A percentile compares a stretch with the other conserved stretches of the same genome.
Evolutionary conservation across 768 basidiomycete species (phyloP).

Genomic region (Pisolithus sp.): DNA sequence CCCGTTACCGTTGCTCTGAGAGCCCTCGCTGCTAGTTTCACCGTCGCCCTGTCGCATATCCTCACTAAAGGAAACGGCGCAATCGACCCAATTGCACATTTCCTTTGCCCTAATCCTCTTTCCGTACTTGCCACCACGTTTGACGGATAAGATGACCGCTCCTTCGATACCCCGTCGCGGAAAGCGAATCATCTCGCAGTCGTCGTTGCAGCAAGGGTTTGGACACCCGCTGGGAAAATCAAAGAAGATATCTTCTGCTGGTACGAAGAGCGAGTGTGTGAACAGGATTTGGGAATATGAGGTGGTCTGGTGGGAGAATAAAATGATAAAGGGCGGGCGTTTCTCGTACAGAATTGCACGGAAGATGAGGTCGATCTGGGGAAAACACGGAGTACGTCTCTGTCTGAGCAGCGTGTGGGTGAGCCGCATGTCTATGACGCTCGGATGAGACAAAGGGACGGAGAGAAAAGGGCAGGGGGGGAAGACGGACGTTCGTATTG

Average conservation of each 20-base stretch:
- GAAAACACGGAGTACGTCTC: constrained; percentile 72
- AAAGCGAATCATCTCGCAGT: constrained; percentile 79
- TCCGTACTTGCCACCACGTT: constrained; percentile 45
- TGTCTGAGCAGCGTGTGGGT: constrained; percentile 61
- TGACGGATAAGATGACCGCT: constrained; percentile 58
- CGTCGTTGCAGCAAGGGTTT: constrained; percentile 72
- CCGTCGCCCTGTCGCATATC: constrained; percentile 28
- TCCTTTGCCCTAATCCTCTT: constrained; percentile 47
- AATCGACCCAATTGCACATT: constrained; percentile 85
- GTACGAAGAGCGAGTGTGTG: constrained; percentile 64
- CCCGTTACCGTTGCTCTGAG: constrained; percentile 37
- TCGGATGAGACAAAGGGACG: constrained; percentile 3
- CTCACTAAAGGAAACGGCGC: constrained; percentile 53
- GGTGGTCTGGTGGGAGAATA: constrained; percentile 75
- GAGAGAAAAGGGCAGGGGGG: constrained; percentile 1
- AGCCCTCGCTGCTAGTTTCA: constrained; percentile 33
- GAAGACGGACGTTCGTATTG: constrained; percentile 59
- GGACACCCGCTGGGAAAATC: constrained; percentile 78
- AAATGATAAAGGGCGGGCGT: constrained; percentile 66
- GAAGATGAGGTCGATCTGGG: constrained; percentile 73
- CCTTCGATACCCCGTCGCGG: constrained; percentile 57
- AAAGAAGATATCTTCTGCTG: constrained; percentile 64
- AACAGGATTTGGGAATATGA: constrained; percentile 81
- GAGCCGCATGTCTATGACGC: constrained; percentile 52
- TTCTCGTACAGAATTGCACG: constrained; percentile 74